Evolutionary conservation across 352 stramenopile genomes (phyloP), one percentile per base, ranked within the genome.

Genomic region (Globisporangium canariense): DNA sequence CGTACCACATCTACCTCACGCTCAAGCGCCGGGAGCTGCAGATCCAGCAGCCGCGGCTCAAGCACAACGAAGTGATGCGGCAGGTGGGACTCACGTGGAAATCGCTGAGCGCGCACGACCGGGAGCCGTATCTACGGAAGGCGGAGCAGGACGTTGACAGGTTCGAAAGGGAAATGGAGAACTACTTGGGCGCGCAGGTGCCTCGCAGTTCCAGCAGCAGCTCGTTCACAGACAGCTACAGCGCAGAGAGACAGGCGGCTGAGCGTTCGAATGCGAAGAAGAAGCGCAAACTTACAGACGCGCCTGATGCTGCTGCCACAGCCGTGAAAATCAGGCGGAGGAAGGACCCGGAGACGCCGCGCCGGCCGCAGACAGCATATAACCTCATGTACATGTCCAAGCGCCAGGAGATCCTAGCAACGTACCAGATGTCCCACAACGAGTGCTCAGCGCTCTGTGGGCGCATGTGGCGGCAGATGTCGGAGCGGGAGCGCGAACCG

Each of bases 321-420:
- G 2, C 65, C 2, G 60, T 28, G 25, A 62, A 57, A 52, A 52
- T 20, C 22, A 67, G 40, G 20, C 56, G 66, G 18, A 69, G 71
- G 30, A 65, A 74, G 55, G 75, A 80, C 46, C 34, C 57, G 14
- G 54, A 49, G 18, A 54, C 58, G 3, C 78, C 77, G 11, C 71
- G 73, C 0, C 69, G 66, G 1, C 76, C 76, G 2, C 73, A 85
- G 53, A 83, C 76, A 9, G 78, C 78, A 14, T 87, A 81, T 68
- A 88, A 88, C 57, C 67, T 88, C 28, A 88, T 87, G 77, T 87
- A 82, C 53, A 75, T 88, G 67, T 76, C 75, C 2, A 79, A 83
- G 68, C 78, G 76, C 28, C 67, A 67, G 1, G 77, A 90, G 62
- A 62, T 90, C 9, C 70, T 87, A 49, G 62, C 65, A 13, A 70